A percentile compares a stretch with the other conserved stretches of the same genome.
phyloP scores from a whole-genome alignment of 345 rosid species.

The Chamaenerion angustifolium region DNA sequence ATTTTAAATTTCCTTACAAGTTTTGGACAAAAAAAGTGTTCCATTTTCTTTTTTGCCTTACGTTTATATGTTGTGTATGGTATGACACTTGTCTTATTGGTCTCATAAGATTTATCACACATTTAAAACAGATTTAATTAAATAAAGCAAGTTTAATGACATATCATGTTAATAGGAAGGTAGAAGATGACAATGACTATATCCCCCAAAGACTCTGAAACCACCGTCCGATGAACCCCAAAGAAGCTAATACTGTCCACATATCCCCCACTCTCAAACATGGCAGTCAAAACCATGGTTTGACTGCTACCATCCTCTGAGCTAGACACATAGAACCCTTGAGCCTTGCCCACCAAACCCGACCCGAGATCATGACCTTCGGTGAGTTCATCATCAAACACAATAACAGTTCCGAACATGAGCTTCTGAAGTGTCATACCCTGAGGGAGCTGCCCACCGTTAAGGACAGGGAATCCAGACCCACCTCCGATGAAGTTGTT shows the following conservation, averaged over 20 bases:
- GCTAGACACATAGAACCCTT: conserved; percentile 74
- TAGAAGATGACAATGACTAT: too few relatives aligned
- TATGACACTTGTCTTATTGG: too few relatives aligned
- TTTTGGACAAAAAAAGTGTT: too few relatives aligned
- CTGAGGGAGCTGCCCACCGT: conserved; percentile 40
- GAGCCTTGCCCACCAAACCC: conserved; percentile 63
- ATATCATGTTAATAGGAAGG: too few relatives aligned
- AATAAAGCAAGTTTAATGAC: too few relatives aligned
- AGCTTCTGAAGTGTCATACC: conserved; percentile 50
- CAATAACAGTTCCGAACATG: conserved; percentile 82
- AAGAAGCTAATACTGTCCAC: conserved; percentile 67
- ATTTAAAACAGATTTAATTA: too few relatives aligned
- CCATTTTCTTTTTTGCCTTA: too few relatives aligned
- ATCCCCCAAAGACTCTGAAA: conserved; percentile 68
- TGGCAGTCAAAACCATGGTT: conserved; percentile 65
- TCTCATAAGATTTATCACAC: too few relatives aligned
- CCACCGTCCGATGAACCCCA: conserved; percentile 60
- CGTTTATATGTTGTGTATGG: too few relatives aligned
- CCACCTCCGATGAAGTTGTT: conserved; percentile 25
- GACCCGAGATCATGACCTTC: conserved; percentile 66
- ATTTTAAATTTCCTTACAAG: too few relatives aligned
- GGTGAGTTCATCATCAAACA: conserved; percentile 70
- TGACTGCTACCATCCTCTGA: conserved; percentile 78
- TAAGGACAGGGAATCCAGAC: conserved; percentile 25
- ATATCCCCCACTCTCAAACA: conserved; percentile 59